Evolutionary conservation across 495 filamentous ascomycete genomes (phyloP), one percentile per base, ranked within the genome.

Genomic region (Rusavskia elegans): DNA sequence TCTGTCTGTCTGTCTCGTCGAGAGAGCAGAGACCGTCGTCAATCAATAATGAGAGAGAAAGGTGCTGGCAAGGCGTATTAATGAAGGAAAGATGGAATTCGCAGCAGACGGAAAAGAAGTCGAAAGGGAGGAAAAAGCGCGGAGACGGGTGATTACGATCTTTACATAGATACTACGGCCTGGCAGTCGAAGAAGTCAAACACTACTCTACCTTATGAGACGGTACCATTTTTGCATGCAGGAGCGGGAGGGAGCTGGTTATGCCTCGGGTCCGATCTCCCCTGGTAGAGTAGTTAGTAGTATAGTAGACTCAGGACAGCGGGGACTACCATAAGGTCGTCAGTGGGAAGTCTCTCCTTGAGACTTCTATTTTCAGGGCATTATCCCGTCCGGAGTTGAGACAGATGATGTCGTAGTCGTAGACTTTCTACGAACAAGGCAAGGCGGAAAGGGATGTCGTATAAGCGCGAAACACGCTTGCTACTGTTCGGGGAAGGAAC

Each of bases 401-500:
- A 21, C 39, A 42, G 39, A 42, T 19, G 14, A 19, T 19, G 39
- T 21, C 11, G 39, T 17, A 7, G 39, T 9, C 39, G 39, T 42
- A 42, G 20, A 1, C n/a, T 17, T 42, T 2, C 13, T 5, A 42
- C 5, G 39, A 25, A 29, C 20, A 23, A 25, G 44, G 44, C 1
- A 29, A 46, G 44, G 44, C 8, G 23, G 44, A 46, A 23, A 13
- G 44, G 23, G 23, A 10, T 1, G 5, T 39, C 17, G 5, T 46
- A 23, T 13, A 46, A 46, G 44, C 44, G 44, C 44, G 44, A 46
- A 46, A 46, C 44, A 46, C 44, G 44, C 44, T 46, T 46, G 44
- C 21, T 2, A 14, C 16, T 1, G 16, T 17, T 10, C 7, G 39
- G 39, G 39, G 39, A 9, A 42, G n/a, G n/a, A n/a, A n/a, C n/a